A percentile compares a stretch with the other conserved stretches of the same genome.
These are phyloP conservation scores for Ophiosphaerella korrae DNA, from an alignment of 2,329 filamentous ascomycete species.

Conservation along the genomic window DNA sequence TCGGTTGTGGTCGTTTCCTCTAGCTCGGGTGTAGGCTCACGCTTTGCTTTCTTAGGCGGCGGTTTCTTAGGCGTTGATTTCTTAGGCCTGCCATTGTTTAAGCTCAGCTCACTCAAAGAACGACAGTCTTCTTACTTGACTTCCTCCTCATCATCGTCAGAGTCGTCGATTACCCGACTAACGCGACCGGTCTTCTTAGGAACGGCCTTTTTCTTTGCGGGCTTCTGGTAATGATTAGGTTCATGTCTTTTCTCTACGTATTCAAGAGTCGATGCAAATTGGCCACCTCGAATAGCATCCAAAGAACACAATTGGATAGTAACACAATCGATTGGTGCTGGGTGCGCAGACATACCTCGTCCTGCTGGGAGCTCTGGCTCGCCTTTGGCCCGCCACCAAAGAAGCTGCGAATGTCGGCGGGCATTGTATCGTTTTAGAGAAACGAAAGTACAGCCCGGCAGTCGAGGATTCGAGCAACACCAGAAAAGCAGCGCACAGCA, in stretches of 20 bases:
- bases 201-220: constrained; percentile 43
- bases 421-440: constrained; percentile 60
- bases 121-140: constrained; percentile 28
- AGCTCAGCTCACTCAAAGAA: constrained; percentile 4
- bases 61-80: constrained; percentile 61
- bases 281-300: not conserved
- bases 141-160: constrained; percentile 65
- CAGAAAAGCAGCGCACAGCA: not conserved
- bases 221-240: constrained; percentile 24
- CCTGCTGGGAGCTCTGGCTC: constrained; percentile 48
- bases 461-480: not conserved
- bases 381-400: constrained; percentile 80
- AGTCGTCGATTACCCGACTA: constrained; percentile 67
- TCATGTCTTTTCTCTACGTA: not conserved
- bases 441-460: not conserved
- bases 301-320: too few relatives aligned
- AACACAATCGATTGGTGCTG: not conserved
- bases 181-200: constrained; percentile 51
- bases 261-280: too few relatives aligned
- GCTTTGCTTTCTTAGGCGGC: constrained; percentile 61
- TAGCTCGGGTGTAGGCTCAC: constrained; percentile 55
- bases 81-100: constrained; percentile 39
- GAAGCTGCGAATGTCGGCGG: constrained; percentile 85
- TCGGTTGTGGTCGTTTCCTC: constrained; percentile 66
- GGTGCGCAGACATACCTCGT: constrained; percentile 29